Evolutionary conservation across 1,284 basidiomycete species (phyloP).

Genomic region (Boletus albobrunnescens): DNA sequence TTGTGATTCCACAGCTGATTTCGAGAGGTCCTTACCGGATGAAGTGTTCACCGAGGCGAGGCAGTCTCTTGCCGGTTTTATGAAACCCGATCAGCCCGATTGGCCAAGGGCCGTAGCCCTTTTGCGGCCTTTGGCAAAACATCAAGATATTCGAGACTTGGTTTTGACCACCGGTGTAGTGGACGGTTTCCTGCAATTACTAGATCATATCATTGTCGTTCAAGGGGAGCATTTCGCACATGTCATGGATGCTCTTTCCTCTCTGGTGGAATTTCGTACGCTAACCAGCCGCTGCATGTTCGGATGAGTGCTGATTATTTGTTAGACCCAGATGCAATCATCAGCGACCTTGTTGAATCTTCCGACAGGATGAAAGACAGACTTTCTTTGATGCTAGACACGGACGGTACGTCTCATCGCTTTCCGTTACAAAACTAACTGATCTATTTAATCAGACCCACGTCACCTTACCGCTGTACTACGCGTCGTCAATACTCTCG

Average conservation of each 20-base stretch:
- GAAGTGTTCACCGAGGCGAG: constrained; percentile 6
- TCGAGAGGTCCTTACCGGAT: neutral
- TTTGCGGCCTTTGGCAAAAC: constrained; percentile 7
- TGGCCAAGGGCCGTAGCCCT: constrained; percentile 10
- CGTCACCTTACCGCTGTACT: constrained; percentile 7
- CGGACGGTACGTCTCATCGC: neutral
- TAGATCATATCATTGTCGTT: constrained; percentile 1
- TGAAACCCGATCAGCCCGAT: constrained; percentile 7
- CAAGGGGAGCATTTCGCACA: constrained; percentile 5
- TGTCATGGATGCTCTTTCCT: constrained; percentile 8
- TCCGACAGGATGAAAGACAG: neutral
- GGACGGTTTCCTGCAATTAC: constrained; percentile 1
- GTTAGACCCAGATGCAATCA: constrained; percentile 2
- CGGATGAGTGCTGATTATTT: neutral
- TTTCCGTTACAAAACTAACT: neutral
- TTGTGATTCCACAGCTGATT: neutral
- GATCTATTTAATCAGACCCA: neutral
- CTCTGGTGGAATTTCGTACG: constrained; percentile 8
- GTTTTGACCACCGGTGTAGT: constrained; percentile 1
- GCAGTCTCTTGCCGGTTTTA: constrained; percentile 4
- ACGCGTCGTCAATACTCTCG: constrained; percentile 5
- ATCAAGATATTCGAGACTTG: neutral
- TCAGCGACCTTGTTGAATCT: neutral
- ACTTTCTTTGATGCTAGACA: constrained; percentile 5
- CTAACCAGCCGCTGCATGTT: neutral